These are phyloP conservation scores for Bondarzewia mesenterica DNA, from an alignment of 1,284 basidiomycete species.

Conservation along the genomic window DNA sequence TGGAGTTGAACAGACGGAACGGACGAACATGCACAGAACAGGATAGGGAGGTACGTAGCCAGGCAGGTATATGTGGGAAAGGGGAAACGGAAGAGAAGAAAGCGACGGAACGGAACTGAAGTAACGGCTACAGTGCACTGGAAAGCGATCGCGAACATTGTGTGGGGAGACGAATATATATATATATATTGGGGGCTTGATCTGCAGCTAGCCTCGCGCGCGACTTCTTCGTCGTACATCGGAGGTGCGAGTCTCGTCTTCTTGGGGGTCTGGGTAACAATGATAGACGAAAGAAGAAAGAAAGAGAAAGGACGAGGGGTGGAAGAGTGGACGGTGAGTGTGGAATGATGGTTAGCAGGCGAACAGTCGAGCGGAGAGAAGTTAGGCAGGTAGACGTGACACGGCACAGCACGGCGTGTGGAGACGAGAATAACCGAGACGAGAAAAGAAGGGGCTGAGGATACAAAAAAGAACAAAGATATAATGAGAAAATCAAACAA, in stretches of 20 bases:
- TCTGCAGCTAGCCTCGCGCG: slow-evolving; percentile 41
- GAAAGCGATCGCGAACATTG: too few relatives aligned
- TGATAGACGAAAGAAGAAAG: not conserved
- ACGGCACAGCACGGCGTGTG: not conserved
- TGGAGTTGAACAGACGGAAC: too few relatives aligned
- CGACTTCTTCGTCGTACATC: slow-evolving; percentile 7
- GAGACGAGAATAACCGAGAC: too few relatives aligned
- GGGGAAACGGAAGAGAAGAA: not conserved
- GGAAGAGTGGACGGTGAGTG: not conserved
- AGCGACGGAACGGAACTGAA: not conserved
- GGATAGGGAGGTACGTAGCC: not conserved
- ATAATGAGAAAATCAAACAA: not conserved
- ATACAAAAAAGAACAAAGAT: not conserved
- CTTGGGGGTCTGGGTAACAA: not conserved
- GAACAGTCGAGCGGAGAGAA: not conserved
- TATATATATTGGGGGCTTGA: slow-evolving; percentile 31
- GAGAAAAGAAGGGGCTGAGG: too few relatives aligned
- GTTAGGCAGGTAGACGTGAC: too few relatives aligned
- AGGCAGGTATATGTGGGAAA: not conserved
- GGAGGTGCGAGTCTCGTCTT: not conserved
- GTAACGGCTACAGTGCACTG: slow-evolving; percentile 4
- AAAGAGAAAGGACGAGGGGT: not conserved
- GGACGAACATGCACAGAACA: not conserved
- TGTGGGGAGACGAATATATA: slow-evolving; percentile 12
- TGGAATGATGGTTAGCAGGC: not conserved